Conservation (phyloP, 192 early-diverging fungal species). For the Phlyctochytrium planicorne region DNA sequence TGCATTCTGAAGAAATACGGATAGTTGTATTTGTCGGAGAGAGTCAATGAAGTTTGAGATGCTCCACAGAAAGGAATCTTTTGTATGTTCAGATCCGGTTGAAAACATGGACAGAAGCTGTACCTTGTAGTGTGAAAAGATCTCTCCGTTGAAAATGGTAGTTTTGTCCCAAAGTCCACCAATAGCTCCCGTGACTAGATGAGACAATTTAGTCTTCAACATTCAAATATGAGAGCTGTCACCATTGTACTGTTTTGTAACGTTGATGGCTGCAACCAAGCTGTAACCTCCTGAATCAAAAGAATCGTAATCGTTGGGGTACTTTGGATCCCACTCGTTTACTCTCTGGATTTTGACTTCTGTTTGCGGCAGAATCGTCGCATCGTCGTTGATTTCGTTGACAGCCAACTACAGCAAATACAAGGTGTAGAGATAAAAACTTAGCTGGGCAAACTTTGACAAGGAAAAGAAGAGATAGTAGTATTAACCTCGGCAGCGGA, state of each 20-base stretch:
- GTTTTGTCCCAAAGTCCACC: constrained; percentile 20
- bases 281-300: constrained; percentile 29
- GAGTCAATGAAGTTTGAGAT: constrained; percentile 8
- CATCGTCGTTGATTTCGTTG: constrained; percentile 10
- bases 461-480: constrained; percentile 4
- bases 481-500: not conserved
- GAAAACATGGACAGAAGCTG: not conserved
- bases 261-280: constrained; percentile 20
- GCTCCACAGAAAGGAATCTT: constrained; percentile 29
- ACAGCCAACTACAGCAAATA: constrained; percentile 18
- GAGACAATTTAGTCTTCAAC: not conserved
- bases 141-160: constrained; percentile 6
- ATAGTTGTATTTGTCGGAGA: constrained; percentile 25
- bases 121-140: constrained; percentile 9
- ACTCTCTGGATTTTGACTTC: constrained; percentile 20
- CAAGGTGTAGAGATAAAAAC: not conserved
- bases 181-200: constrained; percentile 14
- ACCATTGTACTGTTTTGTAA: constrained; percentile 18
- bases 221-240: not conserved
- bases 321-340: constrained; percentile 26
- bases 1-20: constrained; percentile 23
- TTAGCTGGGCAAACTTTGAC: constrained; percentile 12
- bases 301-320: constrained; percentile 16
- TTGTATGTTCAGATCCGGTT: not conserved
- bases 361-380: not conserved